Evolutionary conservation across 2,329 filamentous ascomycete species (phyloP).

Genomic region (Trichoderma atrobrunneum): DNA sequence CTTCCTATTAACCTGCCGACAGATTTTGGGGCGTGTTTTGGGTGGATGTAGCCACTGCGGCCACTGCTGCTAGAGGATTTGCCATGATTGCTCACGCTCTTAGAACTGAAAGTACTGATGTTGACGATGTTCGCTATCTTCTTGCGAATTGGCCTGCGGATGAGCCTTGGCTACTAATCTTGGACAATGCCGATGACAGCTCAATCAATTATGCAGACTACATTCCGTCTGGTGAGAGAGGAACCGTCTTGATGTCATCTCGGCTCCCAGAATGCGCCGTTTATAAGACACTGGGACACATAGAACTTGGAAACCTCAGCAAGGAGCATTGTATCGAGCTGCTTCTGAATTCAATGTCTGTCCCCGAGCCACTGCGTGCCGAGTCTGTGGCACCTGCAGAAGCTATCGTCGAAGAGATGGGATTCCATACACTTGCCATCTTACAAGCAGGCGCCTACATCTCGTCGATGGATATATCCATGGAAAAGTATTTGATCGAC

Average conservation of each 20-base stretch:
- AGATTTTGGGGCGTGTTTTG: constrained; percentile 19
- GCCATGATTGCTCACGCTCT: neutral
- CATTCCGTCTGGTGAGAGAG: no score
- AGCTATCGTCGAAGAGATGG: neutral
- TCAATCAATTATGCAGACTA: no score
- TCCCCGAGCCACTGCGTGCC: neutral
- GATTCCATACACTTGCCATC: constrained; percentile 14
- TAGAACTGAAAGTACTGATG: neutral
- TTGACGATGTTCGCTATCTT: neutral
- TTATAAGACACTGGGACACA: no score
- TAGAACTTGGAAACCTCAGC: no score
- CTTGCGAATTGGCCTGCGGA: no score
- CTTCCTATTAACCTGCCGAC: neutral
- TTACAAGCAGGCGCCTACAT: constrained; percentile 10
- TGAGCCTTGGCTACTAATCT: no score
- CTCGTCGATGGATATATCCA: neutral
- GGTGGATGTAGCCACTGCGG: neutral
- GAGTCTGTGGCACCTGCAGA: neutral
- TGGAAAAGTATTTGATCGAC: neutral
- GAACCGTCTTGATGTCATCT: no score
- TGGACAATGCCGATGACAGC: no score
- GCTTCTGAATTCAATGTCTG: neutral
- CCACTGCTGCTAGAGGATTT: neutral
- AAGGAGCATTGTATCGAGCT: neutral
- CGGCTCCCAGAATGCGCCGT: no score